phyloP scores from a whole-genome alignment of 495 filamentous ascomycete species.

The Penicillium atrosanguineum region DNA sequence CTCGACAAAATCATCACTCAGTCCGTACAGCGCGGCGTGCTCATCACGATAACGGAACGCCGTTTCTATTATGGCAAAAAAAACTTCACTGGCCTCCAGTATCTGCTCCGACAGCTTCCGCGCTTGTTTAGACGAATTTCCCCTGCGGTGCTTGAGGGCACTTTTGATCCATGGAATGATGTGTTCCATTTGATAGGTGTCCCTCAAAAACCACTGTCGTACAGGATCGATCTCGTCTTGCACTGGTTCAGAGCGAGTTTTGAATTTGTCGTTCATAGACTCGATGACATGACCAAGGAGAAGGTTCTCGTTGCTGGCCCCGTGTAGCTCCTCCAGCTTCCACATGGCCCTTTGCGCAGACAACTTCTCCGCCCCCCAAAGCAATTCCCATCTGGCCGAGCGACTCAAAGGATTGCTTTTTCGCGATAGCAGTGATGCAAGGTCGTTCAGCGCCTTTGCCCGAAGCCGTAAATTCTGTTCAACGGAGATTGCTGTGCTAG shows the following conservation, averaged over 20 bases:
- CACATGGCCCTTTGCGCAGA: slow-evolving; percentile 80
- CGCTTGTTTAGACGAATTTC: slow-evolving; percentile 28
- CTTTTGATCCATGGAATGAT: slow-evolving; percentile 74
- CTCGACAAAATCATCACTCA: slow-evolving; percentile 59
- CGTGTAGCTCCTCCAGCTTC: slow-evolving; percentile 65
- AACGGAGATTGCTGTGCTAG: slow-evolving; percentile 66
- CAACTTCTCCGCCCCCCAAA: slow-evolving; percentile 90
- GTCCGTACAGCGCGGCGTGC: slow-evolving; percentile 66
- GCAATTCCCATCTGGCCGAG: slow-evolving; percentile 69
- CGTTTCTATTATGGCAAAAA: slow-evolving; percentile 64
- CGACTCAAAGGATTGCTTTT: slow-evolving; percentile 57
- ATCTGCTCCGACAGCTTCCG: slow-evolving; percentile 52
- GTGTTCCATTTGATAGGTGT: slow-evolving; percentile 69
- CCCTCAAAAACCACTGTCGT: slow-evolving; percentile 78
- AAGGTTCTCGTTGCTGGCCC: slow-evolving; percentile 45
- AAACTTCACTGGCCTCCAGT: slow-evolving; percentile 79
- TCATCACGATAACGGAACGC: slow-evolving; percentile 71
- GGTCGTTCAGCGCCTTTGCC: slow-evolving; percentile 64
- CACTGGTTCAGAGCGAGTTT: slow-evolving; percentile 52
- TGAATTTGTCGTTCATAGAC: slow-evolving; percentile 66
- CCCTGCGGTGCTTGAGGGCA: slow-evolving; percentile 60
- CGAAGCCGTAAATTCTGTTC: slow-evolving; percentile 75
- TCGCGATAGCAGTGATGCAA: slow-evolving; percentile 63
- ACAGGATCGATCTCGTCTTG: slow-evolving; percentile 66
- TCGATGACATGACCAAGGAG: slow-evolving; percentile 67